phyloP scores from a whole-genome alignment of 495 filamentous ascomycete species.

The Amorphotheca resinae region DNA sequence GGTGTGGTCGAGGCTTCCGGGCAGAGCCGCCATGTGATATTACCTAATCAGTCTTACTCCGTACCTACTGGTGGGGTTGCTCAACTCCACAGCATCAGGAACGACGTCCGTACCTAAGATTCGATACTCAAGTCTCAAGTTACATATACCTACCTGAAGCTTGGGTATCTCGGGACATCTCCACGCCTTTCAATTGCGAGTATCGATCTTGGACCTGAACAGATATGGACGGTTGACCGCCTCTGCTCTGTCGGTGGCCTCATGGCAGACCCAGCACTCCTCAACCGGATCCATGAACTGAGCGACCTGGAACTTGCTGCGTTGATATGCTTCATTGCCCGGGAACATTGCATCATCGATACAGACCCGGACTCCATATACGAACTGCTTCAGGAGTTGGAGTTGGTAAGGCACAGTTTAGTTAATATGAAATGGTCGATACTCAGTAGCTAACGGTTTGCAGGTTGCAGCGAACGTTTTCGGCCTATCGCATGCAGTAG shows the following conservation, averaged over 20 bases:
- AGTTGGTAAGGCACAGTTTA: conserved; percentile 39
- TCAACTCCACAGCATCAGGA: too few species aligned
- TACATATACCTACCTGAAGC: too few species aligned
- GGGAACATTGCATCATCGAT: conserved; percentile 81
- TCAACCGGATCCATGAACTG: conserved; percentile 55
- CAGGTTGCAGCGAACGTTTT: conserved; percentile 61
- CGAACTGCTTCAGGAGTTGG: conserved; percentile 57
- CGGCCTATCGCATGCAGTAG: conserved; percentile 47
- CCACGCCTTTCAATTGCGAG: too few species aligned
- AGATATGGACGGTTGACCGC: conserved; percentile 11
- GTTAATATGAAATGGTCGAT: not conserved
- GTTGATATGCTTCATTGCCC: conserved; percentile 63
- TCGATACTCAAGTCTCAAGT: too few species aligned
- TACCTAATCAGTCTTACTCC: too few species aligned
- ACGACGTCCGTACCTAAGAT: too few species aligned
- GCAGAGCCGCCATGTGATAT: conserved; percentile 1
- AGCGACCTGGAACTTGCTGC: conserved; percentile 83
- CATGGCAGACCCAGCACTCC: conserved; percentile 51
- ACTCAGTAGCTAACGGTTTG: not conserved
- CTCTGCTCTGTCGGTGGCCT: not conserved
- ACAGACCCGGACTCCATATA: conserved; percentile 48
- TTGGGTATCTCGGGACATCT: too few species aligned
- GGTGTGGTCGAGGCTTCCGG: conserved; percentile 8
- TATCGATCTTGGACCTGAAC: too few species aligned
- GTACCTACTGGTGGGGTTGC: too few species aligned